phyloP scores from a whole-genome alignment of 768 basidiomycete genomes.

The Calocybe indica region DNA sequence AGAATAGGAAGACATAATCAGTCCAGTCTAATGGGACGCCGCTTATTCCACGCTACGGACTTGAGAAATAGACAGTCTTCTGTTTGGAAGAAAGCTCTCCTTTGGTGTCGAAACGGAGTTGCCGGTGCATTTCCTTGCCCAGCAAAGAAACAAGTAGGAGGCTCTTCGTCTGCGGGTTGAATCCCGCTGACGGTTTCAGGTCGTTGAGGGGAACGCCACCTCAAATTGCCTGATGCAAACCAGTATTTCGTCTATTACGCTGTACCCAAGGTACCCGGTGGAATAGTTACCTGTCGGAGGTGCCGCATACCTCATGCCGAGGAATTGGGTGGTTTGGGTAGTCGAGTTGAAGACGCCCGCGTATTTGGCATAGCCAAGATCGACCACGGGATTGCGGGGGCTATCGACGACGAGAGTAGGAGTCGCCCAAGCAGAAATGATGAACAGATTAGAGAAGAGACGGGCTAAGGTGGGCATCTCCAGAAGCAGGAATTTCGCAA shows the following conservation, averaged over 20 bases:
- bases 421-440: too few relatives aligned
- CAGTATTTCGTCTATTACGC: neutral
- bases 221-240: slow-evolving; percentile 16
- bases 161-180: slow-evolving; percentile 20
- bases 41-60: slow-evolving; percentile 11
- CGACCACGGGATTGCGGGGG: slow-evolving; percentile 8
- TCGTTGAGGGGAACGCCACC: slow-evolving; percentile 26
- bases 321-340: slow-evolving; percentile 26
- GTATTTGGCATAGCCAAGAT: slow-evolving; percentile 38
- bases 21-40: neutral
- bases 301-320: slow-evolving; percentile 42
- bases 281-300: slow-evolving; percentile 31
- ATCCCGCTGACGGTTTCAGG: slow-evolving; percentile 18
- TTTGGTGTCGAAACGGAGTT: slow-evolving; percentile 18
- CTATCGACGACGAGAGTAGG: too few relatives aligned
- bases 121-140: slow-evolving; percentile 17
- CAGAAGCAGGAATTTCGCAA: too few relatives aligned
- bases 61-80: slow-evolving; percentile 40
- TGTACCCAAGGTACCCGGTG: neutral
- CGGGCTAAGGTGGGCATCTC: too few relatives aligned
- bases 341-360: slow-evolving; percentile 26
- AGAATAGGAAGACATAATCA: neutral
- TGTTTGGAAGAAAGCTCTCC: slow-evolving; percentile 8
- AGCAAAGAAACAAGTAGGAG: slow-evolving; percentile 22
- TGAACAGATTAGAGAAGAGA: too few relatives aligned